A percentile compares a stretch with the other conserved stretches of the same genome.
Evolutionary conservation across 140 eudicot species (phyloP).

Genomic region (Cichorium intybus): DNA sequence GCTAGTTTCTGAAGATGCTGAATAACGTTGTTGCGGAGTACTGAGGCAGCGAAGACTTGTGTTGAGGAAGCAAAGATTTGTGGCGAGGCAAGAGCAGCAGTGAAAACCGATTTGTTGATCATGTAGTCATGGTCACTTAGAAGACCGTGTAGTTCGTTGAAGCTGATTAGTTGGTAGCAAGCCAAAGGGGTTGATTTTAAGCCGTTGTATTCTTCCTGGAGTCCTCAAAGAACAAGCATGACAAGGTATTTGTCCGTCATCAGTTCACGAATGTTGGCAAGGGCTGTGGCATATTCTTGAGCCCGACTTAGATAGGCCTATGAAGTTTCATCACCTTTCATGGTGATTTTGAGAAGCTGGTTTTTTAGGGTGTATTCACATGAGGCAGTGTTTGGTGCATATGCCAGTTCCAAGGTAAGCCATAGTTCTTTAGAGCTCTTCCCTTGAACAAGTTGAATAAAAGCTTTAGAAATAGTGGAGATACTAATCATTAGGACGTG

Average conservation of each 20-base stretch:
- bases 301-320: not conserved
- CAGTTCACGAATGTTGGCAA: not conserved
- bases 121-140: not conserved
- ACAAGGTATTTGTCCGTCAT: not conserved
- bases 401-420: not conserved
- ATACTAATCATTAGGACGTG: not conserved
- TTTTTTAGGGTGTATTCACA: not conserved
- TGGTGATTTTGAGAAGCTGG: not conserved
- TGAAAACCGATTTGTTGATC: not conserved
- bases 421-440: not conserved
- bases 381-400: not conserved
- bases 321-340: not conserved
- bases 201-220: not conserved
- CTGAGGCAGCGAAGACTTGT: not conserved
- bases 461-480: not conserved
- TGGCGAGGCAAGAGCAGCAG: not conserved
- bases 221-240: not conserved
- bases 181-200: not conserved
- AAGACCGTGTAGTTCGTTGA: not conserved
- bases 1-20: not conserved
- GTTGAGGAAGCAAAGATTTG: not conserved
- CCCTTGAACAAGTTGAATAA: not conserved
- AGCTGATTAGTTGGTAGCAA: not conserved
- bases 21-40: not conserved
- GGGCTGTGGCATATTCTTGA: not conserved